Conservation (phyloP, 257 asterid genomes). For the Linderniella brevidens region DNA sequence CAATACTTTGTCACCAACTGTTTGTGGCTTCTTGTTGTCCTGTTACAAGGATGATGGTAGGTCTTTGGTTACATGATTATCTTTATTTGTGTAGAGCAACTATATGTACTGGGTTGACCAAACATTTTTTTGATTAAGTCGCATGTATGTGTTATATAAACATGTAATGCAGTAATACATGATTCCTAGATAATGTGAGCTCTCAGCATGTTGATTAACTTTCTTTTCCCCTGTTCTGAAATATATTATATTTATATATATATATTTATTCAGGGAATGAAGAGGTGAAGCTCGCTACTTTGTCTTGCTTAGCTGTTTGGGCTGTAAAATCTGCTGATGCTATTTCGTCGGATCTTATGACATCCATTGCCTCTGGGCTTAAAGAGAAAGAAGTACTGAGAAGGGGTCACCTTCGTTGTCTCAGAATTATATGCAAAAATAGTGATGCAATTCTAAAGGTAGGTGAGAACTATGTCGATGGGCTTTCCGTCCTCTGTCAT, state of each 20-base stretch:
- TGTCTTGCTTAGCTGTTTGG: conserved; percentile 79
- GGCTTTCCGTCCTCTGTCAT: conserved; percentile 1
- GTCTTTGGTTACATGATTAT: conserved; percentile 15
- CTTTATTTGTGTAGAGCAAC: too few species aligned
- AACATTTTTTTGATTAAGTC: too few species aligned
- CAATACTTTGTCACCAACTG: conserved; percentile 49
- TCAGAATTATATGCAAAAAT: conserved; percentile 53
- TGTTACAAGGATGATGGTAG: conserved; percentile 91
- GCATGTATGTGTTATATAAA: background rate
- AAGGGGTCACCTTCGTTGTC: conserved; percentile 83
- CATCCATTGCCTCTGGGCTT: conserved; percentile 62
- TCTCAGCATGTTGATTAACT: too few species aligned
- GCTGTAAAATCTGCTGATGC: conserved; percentile 61
- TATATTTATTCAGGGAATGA: conserved; percentile 67
- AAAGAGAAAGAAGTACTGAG: conserved; percentile 87
- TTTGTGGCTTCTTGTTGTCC: conserved; percentile 59
- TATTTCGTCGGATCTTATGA: conserved; percentile 30
- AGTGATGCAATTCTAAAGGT: conserved; percentile 59
- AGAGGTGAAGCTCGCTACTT: conserved; percentile 76
- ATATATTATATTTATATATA: conserved; percentile 10
- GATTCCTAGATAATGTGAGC: background rate
- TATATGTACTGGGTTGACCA: too few species aligned
- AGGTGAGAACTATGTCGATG: conserved; percentile 10
- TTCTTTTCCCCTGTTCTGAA: background rate
- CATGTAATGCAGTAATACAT: background rate